Conservation (phyloP, 805 yeast genomes). For the Wickerhamiella galacta region DNA sequence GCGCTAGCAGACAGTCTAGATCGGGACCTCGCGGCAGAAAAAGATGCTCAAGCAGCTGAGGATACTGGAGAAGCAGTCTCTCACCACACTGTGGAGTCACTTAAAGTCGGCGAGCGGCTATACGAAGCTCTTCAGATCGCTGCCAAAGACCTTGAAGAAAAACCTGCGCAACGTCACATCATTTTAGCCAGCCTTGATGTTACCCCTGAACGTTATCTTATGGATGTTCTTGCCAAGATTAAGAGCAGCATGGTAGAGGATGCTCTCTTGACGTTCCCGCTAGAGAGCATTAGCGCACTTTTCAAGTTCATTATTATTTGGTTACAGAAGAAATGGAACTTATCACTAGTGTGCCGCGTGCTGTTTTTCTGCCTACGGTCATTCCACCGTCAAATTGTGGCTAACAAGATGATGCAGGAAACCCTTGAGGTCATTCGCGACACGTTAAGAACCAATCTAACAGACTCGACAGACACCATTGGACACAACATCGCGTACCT, state of each 20-base stretch:
- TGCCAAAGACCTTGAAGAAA: slow-evolving; percentile 40
- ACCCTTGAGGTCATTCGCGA: slow-evolving; percentile 41
- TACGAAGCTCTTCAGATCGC: slow-evolving; percentile 88
- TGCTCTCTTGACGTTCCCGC: slow-evolving; percentile 79
- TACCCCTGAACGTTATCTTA: slow-evolving; percentile 61
- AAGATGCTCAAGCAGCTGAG: slow-evolving; percentile 25
- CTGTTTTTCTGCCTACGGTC: slow-evolving; percentile 56
- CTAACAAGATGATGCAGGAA: slow-evolving; percentile 32
- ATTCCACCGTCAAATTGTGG: slow-evolving; percentile 64
- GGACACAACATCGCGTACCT: slow-evolving; percentile 81
- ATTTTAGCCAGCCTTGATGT: slow-evolving; percentile 57
- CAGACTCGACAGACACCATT: slow-evolving; percentile 36
- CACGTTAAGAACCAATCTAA: slow-evolving; percentile 42
- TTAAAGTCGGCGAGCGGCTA: slow-evolving; percentile 85
- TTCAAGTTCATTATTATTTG: slow-evolving; percentile 61
- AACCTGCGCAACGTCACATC: slow-evolving; percentile 32
- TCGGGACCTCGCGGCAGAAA: slow-evolving; percentile 20
- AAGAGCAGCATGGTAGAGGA: slow-evolving; percentile 81
- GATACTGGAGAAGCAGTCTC: slow-evolving; percentile 45
- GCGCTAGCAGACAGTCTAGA: slow-evolving; percentile 60
- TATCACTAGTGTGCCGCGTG: slow-evolving; percentile 55
- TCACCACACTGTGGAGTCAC: slow-evolving; percentile 74
- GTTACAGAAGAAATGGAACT: slow-evolving; percentile 34
- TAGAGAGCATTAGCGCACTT: slow-evolving; percentile 59
- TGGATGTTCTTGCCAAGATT: slow-evolving; percentile 53